Base-by-base conservation (phyloP, 345 rosid genomes). In the Crucihimalaya himalaica region DNA sequence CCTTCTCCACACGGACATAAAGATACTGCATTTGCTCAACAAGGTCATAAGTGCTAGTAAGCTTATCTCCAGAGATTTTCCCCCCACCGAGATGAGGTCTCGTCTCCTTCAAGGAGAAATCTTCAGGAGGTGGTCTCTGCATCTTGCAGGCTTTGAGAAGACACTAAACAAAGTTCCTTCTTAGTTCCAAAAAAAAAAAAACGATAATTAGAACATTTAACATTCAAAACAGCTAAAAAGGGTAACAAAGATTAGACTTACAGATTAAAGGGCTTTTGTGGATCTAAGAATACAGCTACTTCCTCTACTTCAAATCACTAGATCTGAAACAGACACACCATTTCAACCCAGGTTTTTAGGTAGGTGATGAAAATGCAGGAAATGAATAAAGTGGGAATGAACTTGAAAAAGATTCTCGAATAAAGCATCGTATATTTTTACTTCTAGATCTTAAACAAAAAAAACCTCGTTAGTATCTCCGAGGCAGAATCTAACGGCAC, bases 21-120 rank as follows among this genome's bases (percentile, higher is more conserved):
- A 93, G 91, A 76, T 93, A 93, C 34, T 90, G 91, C 97, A 93
- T 90, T 76, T 93, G 97, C 81, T 93, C 97, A 6, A 93, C 98
- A 1, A 93, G 91, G 77, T 90, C 98, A 89, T 89, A 93, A 28
- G 97, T 93, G 82, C 90, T 93, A 0, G 98, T 86, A 43, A 84
- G 96, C 81, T 87, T 93, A 79, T 93, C 92, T 0, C 97, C 95
- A 8, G 88, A 67, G 47, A 87, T 6, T 87, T 81, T 87, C 0
- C 89, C 88, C 0, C 98, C 91, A 29, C 97, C 98, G 8, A 93
- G 91, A 73, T 87, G 98, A 50, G 97, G 97, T 15, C 78, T 82
- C 39, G 97, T 93, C 89, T 93, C 93, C 86, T 74, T 93, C 55
- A 93, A 80, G 51, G 90, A 65, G 78, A 83, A 93, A 21, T 93